phyloP scores from a whole-genome alignment of 2,329 filamentous ascomycete genomes.

The Chaetomiaceae sp. region DNA sequence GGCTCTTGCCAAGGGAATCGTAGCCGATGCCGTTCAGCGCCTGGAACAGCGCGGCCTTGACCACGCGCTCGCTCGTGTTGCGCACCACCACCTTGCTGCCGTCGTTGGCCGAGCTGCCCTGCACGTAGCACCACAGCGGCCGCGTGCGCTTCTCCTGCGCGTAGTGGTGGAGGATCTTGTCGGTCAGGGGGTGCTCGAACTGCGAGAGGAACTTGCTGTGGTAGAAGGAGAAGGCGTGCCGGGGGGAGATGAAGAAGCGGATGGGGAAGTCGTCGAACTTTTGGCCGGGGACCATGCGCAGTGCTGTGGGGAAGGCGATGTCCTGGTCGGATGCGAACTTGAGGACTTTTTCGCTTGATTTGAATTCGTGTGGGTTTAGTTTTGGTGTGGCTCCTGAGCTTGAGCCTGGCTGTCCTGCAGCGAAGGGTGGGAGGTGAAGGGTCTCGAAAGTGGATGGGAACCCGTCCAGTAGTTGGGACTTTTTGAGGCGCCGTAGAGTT shows the following conservation, averaged over 20 bases:
- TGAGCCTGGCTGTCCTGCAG: neutral
- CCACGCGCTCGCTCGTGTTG: slow-evolving; percentile 3
- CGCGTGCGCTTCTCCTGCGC: slow-evolving; percentile 2
- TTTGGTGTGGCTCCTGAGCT: neutral
- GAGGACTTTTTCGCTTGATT: neutral
- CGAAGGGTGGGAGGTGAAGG: neutral
- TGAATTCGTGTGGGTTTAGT: neutral
- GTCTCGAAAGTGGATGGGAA: neutral
- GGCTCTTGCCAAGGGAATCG: slow-evolving; percentile 9
- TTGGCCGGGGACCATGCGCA: neutral
- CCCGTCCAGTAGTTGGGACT: neutral
- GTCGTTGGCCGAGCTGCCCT: neutral
- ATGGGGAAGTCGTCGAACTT: slow-evolving; percentile 23
- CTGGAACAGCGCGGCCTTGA: slow-evolving; percentile 3
- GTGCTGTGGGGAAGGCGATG: neutral
- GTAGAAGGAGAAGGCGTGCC: slow-evolving; percentile 33
- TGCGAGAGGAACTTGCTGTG: slow-evolving; percentile 33
- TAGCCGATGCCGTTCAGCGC: slow-evolving; percentile 22
- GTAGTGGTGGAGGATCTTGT: slow-evolving; percentile 19
- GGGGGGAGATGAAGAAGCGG: slow-evolving; percentile 27
- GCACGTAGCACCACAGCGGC: slow-evolving; percentile 17
- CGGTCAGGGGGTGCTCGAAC: slow-evolving; percentile 31
- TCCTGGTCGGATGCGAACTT: neutral
- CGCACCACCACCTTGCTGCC: slow-evolving; percentile 13
- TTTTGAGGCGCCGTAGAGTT: neutral